A percentile compares a stretch with the other conserved stretches of the same genome.
phyloP scores from a whole-genome alignment of 1,284 basidiomycete species.

The Pseudozyma sp. region DNA sequence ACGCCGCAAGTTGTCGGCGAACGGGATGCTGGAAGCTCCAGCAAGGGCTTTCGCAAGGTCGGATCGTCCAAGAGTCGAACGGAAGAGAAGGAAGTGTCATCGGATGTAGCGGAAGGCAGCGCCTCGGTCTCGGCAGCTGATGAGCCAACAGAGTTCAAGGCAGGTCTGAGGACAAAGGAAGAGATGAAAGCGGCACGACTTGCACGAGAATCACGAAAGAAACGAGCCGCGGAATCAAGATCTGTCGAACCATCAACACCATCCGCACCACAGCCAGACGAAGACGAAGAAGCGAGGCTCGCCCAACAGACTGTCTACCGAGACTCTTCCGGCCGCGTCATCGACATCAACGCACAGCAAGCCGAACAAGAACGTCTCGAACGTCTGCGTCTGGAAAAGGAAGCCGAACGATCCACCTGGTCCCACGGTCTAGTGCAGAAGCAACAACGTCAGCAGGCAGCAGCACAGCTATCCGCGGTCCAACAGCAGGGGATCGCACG shows the following conservation, averaged over 20 bases:
- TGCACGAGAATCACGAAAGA: slow-evolving; percentile 29
- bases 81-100: not conserved
- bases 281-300: slow-evolving; percentile 68
- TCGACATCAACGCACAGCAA: slow-evolving; percentile 84
- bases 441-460: slow-evolving; percentile 75
- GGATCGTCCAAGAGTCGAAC: not conserved
- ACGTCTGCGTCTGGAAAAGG: slow-evolving; percentile 69
- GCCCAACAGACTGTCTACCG: slow-evolving; percentile 91
- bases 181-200: slow-evolving; percentile 54
- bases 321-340: slow-evolving; percentile 85
- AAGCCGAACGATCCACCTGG: slow-evolving; percentile 94
- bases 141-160: slow-evolving; percentile 25
- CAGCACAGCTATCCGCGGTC: slow-evolving; percentile 12
- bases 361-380: slow-evolving; percentile 78
- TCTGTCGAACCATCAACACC: not conserved
- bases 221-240: slow-evolving; percentile 4
- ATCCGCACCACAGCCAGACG: slow-evolving; percentile 15
- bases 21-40: not conserved
- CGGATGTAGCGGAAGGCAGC: not conserved
- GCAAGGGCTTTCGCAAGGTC: slow-evolving; percentile 36
- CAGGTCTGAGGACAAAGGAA: slow-evolving; percentile 48
- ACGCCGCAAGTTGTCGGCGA: slow-evolving; percentile 39
- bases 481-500: slow-evolving; percentile 11
- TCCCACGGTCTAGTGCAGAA: slow-evolving; percentile 82
- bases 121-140: not conserved